A percentile compares a stretch with the other conserved stretches of the same genome.
phyloP scores from a whole-genome alignment of 2,329 filamentous ascomycete genomes.

The Aspergillus sp. region DNA sequence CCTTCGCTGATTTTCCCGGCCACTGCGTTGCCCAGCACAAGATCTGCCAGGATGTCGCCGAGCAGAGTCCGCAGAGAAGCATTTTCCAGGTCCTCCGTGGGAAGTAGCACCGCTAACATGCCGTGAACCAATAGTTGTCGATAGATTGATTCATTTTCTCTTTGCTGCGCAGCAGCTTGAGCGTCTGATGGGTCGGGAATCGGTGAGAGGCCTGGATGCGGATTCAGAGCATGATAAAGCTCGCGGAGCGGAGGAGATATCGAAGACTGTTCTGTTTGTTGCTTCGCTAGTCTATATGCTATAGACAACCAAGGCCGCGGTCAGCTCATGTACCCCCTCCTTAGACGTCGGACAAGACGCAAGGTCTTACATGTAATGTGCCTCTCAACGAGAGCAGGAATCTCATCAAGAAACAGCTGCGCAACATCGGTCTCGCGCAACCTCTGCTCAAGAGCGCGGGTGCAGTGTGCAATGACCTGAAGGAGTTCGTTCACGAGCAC shows the following conservation, averaged over 20 bases:
- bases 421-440: conserved; percentile 80
- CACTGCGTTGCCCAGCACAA: conserved; percentile 81
- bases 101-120: conserved; percentile 78
- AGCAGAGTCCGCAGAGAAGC: conserved; percentile 80
- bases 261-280: conserved; percentile 59
- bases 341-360: conserved; percentile 16
- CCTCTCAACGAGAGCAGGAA: conserved; percentile 76
- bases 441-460: conserved; percentile 81
- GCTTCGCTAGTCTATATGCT: conserved; percentile 74
- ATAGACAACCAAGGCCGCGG: conserved; percentile 15
- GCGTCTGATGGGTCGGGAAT: conserved; percentile 63
- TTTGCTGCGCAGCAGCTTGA: conserved; percentile 60
- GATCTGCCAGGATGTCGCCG: conserved; percentile 83
- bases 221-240: conserved; percentile 81
- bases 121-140: conserved; percentile 85
- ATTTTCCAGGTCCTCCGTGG: conserved; percentile 90
- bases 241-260: conserved; percentile 64
- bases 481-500: conserved; percentile 84
- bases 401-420: conserved; percentile 79
- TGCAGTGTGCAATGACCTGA: conserved; percentile 89
- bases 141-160: conserved; percentile 77
- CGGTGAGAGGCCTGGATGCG: conserved; percentile 77
- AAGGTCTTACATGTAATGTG: conserved; percentile 71
- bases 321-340: conserved; percentile 20
- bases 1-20: conserved; percentile 80